Evolutionary conservation across 2,329 filamentous ascomycete species (phyloP), one percentile per base, ranked within the genome.

Genomic region (Fusarium fujikuroi): DNA sequence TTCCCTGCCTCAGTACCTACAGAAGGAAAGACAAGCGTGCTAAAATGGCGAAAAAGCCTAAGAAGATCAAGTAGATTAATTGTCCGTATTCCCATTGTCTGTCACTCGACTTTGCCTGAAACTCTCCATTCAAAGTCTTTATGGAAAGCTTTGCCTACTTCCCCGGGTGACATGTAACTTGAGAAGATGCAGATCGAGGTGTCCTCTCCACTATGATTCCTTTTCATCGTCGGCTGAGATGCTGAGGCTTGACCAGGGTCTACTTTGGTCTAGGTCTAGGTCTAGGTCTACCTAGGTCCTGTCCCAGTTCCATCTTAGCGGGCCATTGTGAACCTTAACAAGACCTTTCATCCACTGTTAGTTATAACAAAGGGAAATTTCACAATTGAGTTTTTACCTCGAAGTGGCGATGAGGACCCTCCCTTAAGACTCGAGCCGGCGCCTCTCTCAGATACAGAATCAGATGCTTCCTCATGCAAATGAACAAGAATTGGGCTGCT

Each of bases 401-500:
- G 19, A 18, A 32, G 28, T 42, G 37, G 46, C 18, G 49, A 59
- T 25, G 25, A n/a, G 32, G 21, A 25, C 25, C 32, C 28, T 39
- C 18, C n/a, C 25, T 21, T 39, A 36, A 28, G 58, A 53, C 56
- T 42, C 42, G 30, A 36, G 36, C 39, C 8, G 53, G 59, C 34
- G 37, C 56, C 36, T 19, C 28, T 32, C 32, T 60, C 58, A 21
- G 23, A 49, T 36, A 28, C 19, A 39, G 25, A 50, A 52, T 66
- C 60, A 58, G 63, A 57, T 63, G 67, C 60, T 64, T 49, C 63
- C 64, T 63, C 53, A 42, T 67, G 54, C 54, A 74, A 56, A 53
- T 68, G 50, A 36, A 42, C 44, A 64, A 52, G 65, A 70, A 53
- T 60, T 47, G 49, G 66, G 58, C 54, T 68, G 63, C 59, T 73